phyloP scores from a whole-genome alignment of 805 yeast genomes.

The Myxozyma vanderwaltii region DNA sequence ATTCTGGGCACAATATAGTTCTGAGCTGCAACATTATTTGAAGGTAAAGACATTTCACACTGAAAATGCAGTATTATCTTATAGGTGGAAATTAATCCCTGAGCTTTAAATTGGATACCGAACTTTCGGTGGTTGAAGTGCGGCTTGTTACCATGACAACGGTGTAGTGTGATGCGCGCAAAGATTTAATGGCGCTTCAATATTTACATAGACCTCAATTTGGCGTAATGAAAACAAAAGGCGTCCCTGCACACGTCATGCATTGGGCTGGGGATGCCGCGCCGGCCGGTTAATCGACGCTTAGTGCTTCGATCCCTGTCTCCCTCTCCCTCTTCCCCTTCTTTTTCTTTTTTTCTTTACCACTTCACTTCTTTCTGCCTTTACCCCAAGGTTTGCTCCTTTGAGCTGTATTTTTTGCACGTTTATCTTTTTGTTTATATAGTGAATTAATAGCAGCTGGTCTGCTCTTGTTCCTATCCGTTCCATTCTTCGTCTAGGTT shows the following conservation, averaged over 20 bases:
- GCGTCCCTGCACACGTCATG: not conserved
- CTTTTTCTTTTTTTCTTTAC: not conserved
- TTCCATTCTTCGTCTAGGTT: slow-evolving; percentile 8
- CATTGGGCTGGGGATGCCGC: not conserved
- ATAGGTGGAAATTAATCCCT: too few species aligned
- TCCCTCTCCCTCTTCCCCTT: not conserved
- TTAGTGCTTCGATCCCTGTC: not conserved
- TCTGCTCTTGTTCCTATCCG: slow-evolving; percentile 17
- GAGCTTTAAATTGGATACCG: too few species aligned
- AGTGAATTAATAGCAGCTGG: slow-evolving; percentile 26
- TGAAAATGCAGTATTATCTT: too few species aligned
- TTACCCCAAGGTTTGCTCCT: not conserved
- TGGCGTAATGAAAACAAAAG: not conserved
- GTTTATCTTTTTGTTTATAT: not conserved
- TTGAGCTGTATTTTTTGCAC: not conserved
- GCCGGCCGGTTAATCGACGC: not conserved
- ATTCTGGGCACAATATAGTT: too few species aligned
- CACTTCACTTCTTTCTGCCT: slow-evolving; percentile 6
- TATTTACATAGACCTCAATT: not conserved
- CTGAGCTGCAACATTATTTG: too few species aligned
- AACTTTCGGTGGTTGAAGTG: too few species aligned
- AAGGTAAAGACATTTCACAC: too few species aligned
- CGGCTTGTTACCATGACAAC: slow-evolving; percentile 2
- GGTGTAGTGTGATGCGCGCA: not conserved
- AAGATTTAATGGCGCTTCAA: not conserved